Conservation (phyloP, 2,329 filamentous ascomycete species). For the Colletotrichum viniferum region DNA sequence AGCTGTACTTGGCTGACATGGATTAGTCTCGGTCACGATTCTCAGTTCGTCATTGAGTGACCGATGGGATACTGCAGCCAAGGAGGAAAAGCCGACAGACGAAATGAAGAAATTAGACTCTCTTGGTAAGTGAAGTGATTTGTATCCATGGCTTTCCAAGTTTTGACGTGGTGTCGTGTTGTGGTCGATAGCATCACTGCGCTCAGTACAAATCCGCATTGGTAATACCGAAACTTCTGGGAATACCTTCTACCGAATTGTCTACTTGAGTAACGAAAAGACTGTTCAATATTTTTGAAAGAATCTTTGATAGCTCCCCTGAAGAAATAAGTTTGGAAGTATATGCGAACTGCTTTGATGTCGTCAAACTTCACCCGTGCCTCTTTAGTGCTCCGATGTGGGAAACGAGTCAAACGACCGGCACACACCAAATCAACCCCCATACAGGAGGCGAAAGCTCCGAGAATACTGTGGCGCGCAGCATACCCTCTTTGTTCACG, state of each 20-base stretch:
- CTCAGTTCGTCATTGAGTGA: background rate
- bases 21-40: background rate
- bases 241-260: background rate
- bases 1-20: background rate
- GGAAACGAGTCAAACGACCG: background rate
- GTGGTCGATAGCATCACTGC: background rate
- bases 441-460: background rate
- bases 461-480: background rate
- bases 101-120: background rate
- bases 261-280: too few relatives aligned
- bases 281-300: too few relatives aligned
- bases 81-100: background rate
- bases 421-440: background rate
- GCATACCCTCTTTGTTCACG: background rate
- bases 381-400: background rate
- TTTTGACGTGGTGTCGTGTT: background rate
- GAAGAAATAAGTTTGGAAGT: background rate
- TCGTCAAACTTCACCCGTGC: background rate
- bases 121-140: background rate
- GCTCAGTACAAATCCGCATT: background rate
- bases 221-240: accelerated
- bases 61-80: background rate
- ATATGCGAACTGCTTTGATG: background rate
- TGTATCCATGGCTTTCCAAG: background rate
- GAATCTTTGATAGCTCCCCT: too few relatives aligned